A percentile compares a stretch with the other conserved stretches of the same genome.
These are phyloP conservation scores for Phaeosphaeriaceae sp. DNA, from an alignment of 2,329 filamentous ascomycete species.

Conservation along the genomic window DNA sequence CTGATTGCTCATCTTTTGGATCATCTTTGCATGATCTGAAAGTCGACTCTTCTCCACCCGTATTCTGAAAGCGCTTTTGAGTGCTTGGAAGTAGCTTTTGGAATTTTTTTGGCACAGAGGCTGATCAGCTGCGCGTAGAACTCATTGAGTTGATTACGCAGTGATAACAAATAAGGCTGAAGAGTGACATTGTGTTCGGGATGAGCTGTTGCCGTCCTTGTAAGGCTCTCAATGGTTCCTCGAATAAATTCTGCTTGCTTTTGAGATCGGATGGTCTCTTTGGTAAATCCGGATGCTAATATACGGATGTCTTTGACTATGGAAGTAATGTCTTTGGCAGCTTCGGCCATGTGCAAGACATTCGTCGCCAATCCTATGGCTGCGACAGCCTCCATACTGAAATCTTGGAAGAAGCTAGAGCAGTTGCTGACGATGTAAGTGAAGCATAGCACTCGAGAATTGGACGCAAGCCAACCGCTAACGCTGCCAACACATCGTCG, in stretches of 20 bases:
- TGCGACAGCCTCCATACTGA: constrained; percentile 1
- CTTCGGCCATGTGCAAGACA: constrained; percentile 11
- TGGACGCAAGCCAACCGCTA: too few species aligned
- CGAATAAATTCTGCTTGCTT: constrained; percentile 1
- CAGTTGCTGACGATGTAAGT: too few species aligned
- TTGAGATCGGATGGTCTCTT: constrained; percentile 1
- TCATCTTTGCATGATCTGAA: constrained; percentile 11
- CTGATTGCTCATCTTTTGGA: constrained; percentile 10
- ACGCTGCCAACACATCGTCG: too few species aligned
- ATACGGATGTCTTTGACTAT: constrained; percentile 7
- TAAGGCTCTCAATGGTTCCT: not conserved
- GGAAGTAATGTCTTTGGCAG: constrained; percentile 2
- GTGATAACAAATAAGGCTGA: not conserved
- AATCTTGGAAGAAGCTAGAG: constrained; percentile 1
- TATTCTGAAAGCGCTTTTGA: not conserved
- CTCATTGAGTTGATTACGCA: not conserved
- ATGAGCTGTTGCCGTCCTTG: not conserved
- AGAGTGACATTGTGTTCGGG: not conserved
- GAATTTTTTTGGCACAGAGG: not conserved
- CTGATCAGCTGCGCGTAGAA: not conserved
- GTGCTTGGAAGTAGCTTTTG: not conserved
- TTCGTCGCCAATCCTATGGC: constrained; percentile 11
- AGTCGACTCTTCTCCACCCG: constrained; percentile 9
- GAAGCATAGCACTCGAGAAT: too few species aligned
- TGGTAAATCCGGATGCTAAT: constrained; percentile 4